Evolutionary conservation across 768 basidiomycete species (phyloP).

Genomic region (Kwoniella heveanensis): DNA sequence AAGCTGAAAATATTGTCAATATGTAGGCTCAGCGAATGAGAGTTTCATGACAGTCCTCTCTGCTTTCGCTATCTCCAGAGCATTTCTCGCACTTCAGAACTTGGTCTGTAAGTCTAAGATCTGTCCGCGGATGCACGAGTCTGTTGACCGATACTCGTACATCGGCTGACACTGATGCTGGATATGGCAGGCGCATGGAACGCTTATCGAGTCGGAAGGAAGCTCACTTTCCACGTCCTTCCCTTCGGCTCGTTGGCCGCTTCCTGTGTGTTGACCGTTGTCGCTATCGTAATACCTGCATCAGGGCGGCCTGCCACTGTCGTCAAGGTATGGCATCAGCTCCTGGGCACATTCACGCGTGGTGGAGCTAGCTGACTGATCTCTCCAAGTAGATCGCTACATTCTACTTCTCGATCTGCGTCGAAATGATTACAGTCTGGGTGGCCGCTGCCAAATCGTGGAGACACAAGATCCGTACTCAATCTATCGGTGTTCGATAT

Average conservation of each 20-base stretch:
- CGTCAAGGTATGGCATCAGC: slow-evolving; percentile 26
- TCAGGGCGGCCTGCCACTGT: slow-evolving; percentile 9
- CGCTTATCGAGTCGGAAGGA: slow-evolving; percentile 20
- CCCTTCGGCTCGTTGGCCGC: slow-evolving; percentile 12
- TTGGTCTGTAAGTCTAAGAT: slow-evolving; percentile 29
- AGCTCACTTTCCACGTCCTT: slow-evolving; percentile 6
- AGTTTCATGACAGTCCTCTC: slow-evolving; percentile 37
- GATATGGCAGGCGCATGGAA: slow-evolving; percentile 19
- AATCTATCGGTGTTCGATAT: slow-evolving; percentile 34
- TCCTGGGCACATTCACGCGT: too few species aligned
- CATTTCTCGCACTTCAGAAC: slow-evolving; percentile 32
- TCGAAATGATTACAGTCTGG: slow-evolving; percentile 29
- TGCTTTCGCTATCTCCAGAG: slow-evolving; percentile 34
- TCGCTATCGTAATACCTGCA: slow-evolving; percentile 25
- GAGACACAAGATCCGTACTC: slow-evolving; percentile 2
- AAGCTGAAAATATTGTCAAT: too few species aligned
- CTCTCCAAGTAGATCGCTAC: slow-evolving; percentile 22
- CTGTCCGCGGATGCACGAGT: too few species aligned
- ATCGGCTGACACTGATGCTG: neutral
- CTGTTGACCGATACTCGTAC: too few species aligned
- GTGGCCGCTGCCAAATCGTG: slow-evolving; percentile 6
- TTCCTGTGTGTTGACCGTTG: slow-evolving; percentile 24
- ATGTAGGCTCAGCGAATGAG: slow-evolving; percentile 21
- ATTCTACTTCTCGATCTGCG: slow-evolving; percentile 31
- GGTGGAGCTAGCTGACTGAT: neutral